Evolutionary conservation across 164 flowering plant species (phyloP).

Genomic region (Santalum album): DNA sequence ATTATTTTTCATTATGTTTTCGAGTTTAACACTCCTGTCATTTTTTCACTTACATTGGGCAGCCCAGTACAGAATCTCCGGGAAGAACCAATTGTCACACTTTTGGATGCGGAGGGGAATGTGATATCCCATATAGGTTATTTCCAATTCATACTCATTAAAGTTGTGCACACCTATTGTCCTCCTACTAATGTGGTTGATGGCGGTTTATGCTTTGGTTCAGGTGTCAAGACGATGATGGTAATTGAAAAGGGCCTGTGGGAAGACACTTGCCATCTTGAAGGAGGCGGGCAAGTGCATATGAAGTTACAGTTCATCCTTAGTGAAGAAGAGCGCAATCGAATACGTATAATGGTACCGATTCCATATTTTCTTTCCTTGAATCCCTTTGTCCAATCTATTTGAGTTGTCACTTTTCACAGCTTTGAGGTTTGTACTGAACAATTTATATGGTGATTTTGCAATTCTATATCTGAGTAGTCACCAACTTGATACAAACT

Average conservation of each 20-base stretch:
- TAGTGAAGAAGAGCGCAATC: constrained; percentile 56
- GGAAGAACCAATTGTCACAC: constrained; percentile 44
- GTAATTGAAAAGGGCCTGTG: constrained; percentile 63
- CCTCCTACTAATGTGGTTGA: constrained; percentile 3
- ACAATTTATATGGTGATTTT: too few relatives aligned
- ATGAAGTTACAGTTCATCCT: constrained; percentile 70
- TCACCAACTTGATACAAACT: too few relatives aligned
- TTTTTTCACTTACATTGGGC: too few relatives aligned
- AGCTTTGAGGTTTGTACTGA: background rate
- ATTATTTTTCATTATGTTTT: too few relatives aligned
- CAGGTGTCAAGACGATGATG: constrained; percentile 48
- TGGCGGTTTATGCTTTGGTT: constrained; percentile 9
- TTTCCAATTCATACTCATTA: background rate
- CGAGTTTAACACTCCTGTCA: too few relatives aligned
- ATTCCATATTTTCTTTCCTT: background rate
- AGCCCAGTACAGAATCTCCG: constrained; percentile 65
- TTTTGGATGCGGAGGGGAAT: constrained; percentile 57
- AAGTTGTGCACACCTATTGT: background rate
- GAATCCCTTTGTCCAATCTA: too few relatives aligned
- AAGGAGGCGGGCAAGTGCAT: constrained; percentile 66
- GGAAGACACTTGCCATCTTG: constrained; percentile 61
- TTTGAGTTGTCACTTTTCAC: background rate
- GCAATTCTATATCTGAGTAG: too few relatives aligned
- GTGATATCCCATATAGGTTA: constrained; percentile 57
- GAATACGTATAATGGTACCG: constrained; percentile 54